A percentile compares a stretch with the other conserved stretches of the same genome.
phyloP scores from a whole-genome alignment of 73 alveolate species.

The Tetrahymena thermophila region DNA sequence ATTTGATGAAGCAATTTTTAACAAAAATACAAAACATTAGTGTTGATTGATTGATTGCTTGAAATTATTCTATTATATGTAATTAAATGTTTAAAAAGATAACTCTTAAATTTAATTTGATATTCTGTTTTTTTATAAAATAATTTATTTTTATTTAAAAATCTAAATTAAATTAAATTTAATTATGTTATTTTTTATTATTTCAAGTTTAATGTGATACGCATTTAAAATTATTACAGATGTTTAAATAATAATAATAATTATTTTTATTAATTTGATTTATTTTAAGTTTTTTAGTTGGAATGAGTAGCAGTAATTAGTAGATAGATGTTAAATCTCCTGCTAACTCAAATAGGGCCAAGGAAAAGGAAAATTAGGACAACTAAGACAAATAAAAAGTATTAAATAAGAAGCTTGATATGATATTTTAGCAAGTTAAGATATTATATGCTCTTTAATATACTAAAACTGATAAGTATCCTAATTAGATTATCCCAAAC shows the following conservation, averaged over 20 bases:
- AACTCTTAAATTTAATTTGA: too few relatives aligned
- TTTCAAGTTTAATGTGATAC: too few relatives aligned
- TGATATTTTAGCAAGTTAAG: neutral
- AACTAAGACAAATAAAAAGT: neutral
- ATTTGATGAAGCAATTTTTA: neutral
- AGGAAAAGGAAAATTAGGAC: neutral
- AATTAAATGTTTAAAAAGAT: too few relatives aligned
- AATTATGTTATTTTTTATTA: too few relatives aligned
- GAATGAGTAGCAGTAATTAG: neutral
- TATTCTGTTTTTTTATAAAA: too few relatives aligned
- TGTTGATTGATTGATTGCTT: too few relatives aligned
- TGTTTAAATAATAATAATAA: neutral
- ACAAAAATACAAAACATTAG: neutral
- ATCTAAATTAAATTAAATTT: too few relatives aligned
- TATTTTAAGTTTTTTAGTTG: too few relatives aligned
- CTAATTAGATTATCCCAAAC: neutral
- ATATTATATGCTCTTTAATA: neutral
- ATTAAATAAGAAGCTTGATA: neutral
- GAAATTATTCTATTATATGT: too few relatives aligned
- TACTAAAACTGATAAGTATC: neutral
- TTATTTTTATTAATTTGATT: too few relatives aligned
- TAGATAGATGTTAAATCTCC: neutral
- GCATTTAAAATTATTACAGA: neutral
- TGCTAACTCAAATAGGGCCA: neutral
- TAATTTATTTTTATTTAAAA: too few relatives aligned